Evolutionary conservation across 2,329 filamentous ascomycete species (phyloP).

Genomic region (Myotisia sp.): DNA sequence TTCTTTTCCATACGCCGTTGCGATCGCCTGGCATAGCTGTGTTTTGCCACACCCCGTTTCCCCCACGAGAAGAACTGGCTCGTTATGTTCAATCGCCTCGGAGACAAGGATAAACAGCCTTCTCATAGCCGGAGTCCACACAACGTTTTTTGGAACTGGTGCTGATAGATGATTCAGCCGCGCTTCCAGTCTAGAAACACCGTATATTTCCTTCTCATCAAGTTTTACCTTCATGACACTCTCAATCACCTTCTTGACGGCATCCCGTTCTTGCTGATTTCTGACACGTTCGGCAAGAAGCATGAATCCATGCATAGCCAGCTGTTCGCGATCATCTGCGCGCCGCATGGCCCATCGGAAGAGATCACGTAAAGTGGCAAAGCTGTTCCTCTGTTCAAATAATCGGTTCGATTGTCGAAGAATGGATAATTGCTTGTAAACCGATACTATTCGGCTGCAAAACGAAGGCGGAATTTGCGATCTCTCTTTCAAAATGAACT

Average conservation of each 20-base stretch:
- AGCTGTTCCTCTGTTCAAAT: conserved; percentile 95
- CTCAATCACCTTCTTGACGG: conserved; percentile 80
- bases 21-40: conserved; percentile 82
- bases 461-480: conserved; percentile 84
- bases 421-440: conserved; percentile 84
- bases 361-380: conserved; percentile 86
- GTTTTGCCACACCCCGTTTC: conserved; percentile 98
- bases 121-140: conserved; percentile 94
- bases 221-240: conserved; percentile 77
- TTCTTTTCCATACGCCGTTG: conserved; percentile 60
- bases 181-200: conserved; percentile 42
- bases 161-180: conserved; percentile 33
- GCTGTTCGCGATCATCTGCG: conserved; percentile 71
- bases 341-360: conserved; percentile 86
- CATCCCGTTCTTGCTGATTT: conserved; percentile 70
- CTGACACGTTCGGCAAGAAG: conserved; percentile 85
- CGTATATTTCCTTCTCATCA: conserved; percentile 60
- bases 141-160: conserved; percentile 39
- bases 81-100: conserved; percentile 72
- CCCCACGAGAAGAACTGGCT: conserved; percentile 85
- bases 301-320: conserved; percentile 92
- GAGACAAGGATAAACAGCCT: conserved; percentile 81
- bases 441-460: conserved; percentile 76
- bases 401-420: conserved; percentile 78
- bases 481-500: conserved; percentile 76